These are phyloP conservation scores for Aspergillus piperis DNA, from an alignment of 2,329 filamentous ascomycete genomes.

Conservation along the genomic window DNA sequence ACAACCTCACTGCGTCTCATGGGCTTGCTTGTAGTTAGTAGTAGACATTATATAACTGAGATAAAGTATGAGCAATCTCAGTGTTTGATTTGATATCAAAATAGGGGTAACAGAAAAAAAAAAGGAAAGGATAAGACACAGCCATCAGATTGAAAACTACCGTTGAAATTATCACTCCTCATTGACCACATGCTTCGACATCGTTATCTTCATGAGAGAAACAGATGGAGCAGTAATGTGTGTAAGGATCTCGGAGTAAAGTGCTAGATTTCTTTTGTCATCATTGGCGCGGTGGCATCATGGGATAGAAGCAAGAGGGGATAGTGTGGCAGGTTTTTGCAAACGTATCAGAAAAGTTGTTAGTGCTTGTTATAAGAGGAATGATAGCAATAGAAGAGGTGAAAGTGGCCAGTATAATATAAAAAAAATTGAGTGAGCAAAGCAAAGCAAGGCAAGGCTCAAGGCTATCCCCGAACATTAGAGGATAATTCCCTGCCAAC, in stretches of 20 bases:
- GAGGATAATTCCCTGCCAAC: background rate
- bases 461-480: background rate
- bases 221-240: conserved; percentile 32
- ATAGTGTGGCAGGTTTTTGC: too few species aligned
- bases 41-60: too few species aligned
- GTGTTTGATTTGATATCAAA: too few species aligned
- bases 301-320: background rate
- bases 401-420: background rate
- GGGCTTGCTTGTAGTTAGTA: too few species aligned
- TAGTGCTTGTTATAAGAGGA: background rate
- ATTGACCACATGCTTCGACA: conserved; percentile 40
- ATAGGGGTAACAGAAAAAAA: too few species aligned
- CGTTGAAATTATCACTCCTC: conserved; percentile 36
- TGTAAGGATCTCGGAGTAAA: conserved; percentile 30
- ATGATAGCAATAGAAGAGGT: too few species aligned
- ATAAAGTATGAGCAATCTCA: too few species aligned
- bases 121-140: background rate
- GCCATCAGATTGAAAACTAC: conserved; percentile 49
- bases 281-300: conserved; percentile 26
- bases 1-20: too few species aligned
- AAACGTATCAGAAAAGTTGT: background rate
- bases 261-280: conserved; percentile 29
- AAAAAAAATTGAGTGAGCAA: background rate
- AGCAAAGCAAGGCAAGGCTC: background rate
- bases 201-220: conserved; percentile 27